Base-by-base conservation (phyloP, 2,329 filamentous ascomycete genomes). In the Pyricularia sp. region DNA sequence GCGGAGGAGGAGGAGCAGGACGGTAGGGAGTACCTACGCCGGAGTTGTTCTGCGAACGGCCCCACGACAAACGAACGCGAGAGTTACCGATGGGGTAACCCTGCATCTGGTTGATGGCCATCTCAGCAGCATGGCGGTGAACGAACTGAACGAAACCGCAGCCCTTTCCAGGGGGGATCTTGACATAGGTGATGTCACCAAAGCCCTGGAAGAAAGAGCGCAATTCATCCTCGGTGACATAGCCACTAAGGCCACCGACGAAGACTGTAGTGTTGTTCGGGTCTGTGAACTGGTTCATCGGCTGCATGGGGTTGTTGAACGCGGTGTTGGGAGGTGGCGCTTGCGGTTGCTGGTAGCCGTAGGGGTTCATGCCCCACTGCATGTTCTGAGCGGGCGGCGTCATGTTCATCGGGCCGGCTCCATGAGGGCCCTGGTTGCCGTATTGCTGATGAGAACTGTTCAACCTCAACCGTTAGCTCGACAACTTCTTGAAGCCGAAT, bases 51-150 rank as follows among this genome's bases (percentile, higher is more conserved):
- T 99, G 95, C 69, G 92, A 96, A 72, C 95, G 92, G 72, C 95
- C 95, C 95, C 95, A 99, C 79, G 93, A 97, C 73, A 99, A 87
- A 76, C 95, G 93, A 70, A 99, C 95, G 73, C 95, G 93, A 65
- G 94, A 98, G 86, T 99, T 99, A 69, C 95, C 95, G 76, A 99
- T 99, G 28, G 95, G 95, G 79, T 99, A 99, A 71, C 95, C 95
- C 82, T 99, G 95, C 95, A 99, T 99, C 83, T 99, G 95, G 83
- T 99, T 99, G 87, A 99, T 99, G 74, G 95, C 95, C 95, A 99
- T 99, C 84, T 99, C 95, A 17, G 95, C 95, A 68, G 95, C 95
- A 77, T 99, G 95, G 73, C 95, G 93, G 83, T 99, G 95, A 69
- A 99, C 95, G 75, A 99, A 99, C 81, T 99, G 95, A 70, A 99